Evolutionary conservation across 495 filamentous ascomycete genomes (phyloP).

Genomic region (Bacidia rubella): DNA sequence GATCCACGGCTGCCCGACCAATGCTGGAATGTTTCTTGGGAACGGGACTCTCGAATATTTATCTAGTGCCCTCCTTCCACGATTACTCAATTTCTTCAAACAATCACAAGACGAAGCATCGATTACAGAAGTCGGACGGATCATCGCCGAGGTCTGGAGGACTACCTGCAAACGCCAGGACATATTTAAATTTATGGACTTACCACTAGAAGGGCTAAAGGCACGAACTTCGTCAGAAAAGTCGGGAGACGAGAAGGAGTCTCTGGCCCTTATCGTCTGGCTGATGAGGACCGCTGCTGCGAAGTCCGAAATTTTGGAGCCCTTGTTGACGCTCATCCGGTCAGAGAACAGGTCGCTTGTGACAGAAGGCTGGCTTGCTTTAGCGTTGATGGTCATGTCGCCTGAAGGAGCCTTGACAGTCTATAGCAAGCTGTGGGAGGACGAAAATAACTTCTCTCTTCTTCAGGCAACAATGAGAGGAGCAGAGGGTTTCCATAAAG

Average conservation of each 20-base stretch:
- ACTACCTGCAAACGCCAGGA: conserved; percentile 33
- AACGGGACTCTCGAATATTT: too few relatives aligned
- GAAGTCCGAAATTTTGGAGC: conserved; percentile 36
- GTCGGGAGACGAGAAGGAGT: background rate
- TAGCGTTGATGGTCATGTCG: conserved; percentile 53
- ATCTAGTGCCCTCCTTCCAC: too few relatives aligned
- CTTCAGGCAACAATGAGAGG: background rate
- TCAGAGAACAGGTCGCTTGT: conserved; percentile 56
- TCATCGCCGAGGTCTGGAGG: conserved; percentile 49
- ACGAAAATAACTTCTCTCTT: conserved; percentile 17
- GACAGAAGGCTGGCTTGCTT: conserved; percentile 58
- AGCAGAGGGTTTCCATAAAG: background rate
- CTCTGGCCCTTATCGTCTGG: background rate
- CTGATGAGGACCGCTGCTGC: background rate
- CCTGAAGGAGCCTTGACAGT: conserved; percentile 38
- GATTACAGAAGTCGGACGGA: conserved; percentile 61
- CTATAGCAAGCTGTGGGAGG: conserved; percentile 33
- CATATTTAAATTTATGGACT: background rate
- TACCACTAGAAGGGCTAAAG: background rate
- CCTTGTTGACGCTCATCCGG: conserved; percentile 44
- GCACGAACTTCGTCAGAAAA: background rate
- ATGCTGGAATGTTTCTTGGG: conserved; percentile 33
- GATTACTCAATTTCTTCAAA: conserved; percentile 35
- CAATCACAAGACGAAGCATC: conserved; percentile 48
- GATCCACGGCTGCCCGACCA: conserved; percentile 41